Conservation (phyloP, 768 basidiomycete genomes). For the Pleurotus sapidus region DNA sequence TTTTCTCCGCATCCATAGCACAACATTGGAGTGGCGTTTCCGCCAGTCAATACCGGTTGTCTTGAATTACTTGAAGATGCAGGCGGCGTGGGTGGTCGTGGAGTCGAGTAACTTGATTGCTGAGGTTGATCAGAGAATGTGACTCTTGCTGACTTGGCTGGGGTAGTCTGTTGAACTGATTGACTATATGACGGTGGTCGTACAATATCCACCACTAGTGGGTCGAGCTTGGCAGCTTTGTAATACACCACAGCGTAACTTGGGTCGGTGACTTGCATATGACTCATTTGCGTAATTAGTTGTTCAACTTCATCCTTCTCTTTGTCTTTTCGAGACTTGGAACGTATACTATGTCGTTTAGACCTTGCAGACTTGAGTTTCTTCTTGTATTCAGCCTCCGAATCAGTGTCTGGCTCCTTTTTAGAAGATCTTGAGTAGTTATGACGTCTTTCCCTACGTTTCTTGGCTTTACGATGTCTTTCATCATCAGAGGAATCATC, state of each 20-base stretch:
- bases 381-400: no score
- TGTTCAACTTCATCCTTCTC: constrained; percentile 4
- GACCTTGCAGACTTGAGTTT: background rate
- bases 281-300: constrained; percentile 3
- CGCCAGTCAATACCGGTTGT: background rate
- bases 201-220: background rate
- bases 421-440: background rate
- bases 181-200: background rate
- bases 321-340: background rate
- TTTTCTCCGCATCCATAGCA: constrained; percentile 2
- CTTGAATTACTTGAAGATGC: background rate
- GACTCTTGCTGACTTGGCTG: background rate
- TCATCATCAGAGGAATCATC: background rate
- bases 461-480: background rate
- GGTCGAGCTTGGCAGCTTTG: constrained; percentile 3
- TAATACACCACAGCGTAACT: background rate
- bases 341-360: background rate
- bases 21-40: background rate
- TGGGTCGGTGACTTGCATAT: constrained; percentile 1
- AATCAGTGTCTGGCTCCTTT: constrained; percentile 4
- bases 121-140: no score
- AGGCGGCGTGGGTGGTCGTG: background rate
- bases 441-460: background rate
- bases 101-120: background rate
- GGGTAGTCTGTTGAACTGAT: no score